phyloP scores from a whole-genome alignment of 441 rosid genomes.

The Capsella rubella region DNA sequence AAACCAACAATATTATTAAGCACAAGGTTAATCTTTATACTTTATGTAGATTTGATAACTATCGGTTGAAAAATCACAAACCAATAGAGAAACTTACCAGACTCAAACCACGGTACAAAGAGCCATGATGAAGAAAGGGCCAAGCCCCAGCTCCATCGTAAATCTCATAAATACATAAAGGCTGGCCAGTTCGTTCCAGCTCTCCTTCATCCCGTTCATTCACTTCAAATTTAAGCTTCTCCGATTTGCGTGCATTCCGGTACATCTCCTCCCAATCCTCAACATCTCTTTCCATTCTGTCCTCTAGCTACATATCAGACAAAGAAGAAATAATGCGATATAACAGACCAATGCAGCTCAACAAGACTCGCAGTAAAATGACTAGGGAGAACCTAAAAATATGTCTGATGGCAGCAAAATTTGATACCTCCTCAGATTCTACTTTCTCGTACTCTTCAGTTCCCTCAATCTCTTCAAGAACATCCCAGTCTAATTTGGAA shows the following conservation, averaged over 20 bases:
- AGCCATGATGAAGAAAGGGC: slow-evolving; percentile 99
- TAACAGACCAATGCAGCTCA: slow-evolving; percentile 28
- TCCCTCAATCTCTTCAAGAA: slow-evolving; percentile 67
- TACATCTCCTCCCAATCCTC: slow-evolving; percentile 94
- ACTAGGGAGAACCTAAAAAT: slow-evolving; percentile 49
- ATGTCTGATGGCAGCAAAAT: slow-evolving; percentile 49
- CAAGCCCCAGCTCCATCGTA: slow-evolving; percentile 92
- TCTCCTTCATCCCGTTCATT: slow-evolving; percentile 99
- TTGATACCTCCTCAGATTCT: slow-evolving; percentile 86
- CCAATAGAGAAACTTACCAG: slow-evolving; percentile 69
- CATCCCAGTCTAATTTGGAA: slow-evolving; percentile 75
- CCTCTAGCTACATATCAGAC: slow-evolving; percentile 74
- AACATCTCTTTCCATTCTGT: slow-evolving; percentile 75
- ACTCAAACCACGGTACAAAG: slow-evolving; percentile 93
- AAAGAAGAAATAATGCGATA: slow-evolving; percentile 33
- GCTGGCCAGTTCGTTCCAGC: slow-evolving; percentile 96
- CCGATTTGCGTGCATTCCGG: slow-evolving; percentile 86
- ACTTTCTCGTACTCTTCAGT: slow-evolving; percentile 80
- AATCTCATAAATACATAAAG: slow-evolving; percentile 93
- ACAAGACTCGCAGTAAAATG: slow-evolving; percentile 39
- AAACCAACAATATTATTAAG: slow-evolving; percentile 31
- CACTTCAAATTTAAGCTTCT: slow-evolving; percentile 85
- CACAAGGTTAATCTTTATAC: neutral
- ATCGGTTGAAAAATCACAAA: slow-evolving; percentile 26
- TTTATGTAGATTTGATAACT: slow-evolving; percentile 8